Conservation (phyloP, 140 eudicot genomes). For the Senecio squalidus region DNA sequence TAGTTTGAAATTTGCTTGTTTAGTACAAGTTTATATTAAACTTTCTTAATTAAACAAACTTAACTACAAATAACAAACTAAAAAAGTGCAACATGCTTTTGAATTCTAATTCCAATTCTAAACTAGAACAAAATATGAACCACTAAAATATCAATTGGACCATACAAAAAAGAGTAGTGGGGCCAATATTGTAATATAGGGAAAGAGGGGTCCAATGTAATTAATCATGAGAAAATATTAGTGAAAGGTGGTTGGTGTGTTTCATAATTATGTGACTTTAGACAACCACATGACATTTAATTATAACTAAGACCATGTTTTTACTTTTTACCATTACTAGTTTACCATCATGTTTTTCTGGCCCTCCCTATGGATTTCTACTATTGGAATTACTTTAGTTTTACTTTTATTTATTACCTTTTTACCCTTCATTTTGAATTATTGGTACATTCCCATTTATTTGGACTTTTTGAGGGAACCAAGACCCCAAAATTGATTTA, state of each 20-base stretch:
- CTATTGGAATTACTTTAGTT: slow-evolving; percentile 13
- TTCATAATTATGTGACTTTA: slow-evolving; percentile 36
- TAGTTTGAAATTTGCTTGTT: not conserved
- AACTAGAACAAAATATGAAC: not conserved
- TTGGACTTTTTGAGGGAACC: not conserved
- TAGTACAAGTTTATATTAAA: not conserved
- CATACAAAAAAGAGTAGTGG: slow-evolving; percentile 10
- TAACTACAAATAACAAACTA: not conserved
- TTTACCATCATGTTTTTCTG: slow-evolving; percentile 26
- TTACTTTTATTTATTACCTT: slow-evolving; percentile 7
- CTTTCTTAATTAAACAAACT: not conserved
- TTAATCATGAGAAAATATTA: slow-evolving; percentile 20
- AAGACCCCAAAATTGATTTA: not conserved
- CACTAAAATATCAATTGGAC: not conserved
- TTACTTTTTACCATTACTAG: no score
- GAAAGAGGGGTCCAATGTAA: slow-evolving; percentile 17
- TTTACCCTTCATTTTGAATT: slow-evolving; percentile 15
- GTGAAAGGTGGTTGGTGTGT: slow-evolving; percentile 30
- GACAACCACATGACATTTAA: slow-evolving; percentile 38
- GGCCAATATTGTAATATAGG: not conserved
- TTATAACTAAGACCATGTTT: slow-evolving; percentile 33
- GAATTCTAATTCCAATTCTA: not conserved
- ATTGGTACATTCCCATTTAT: not conserved
- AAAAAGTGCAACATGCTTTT: not conserved
- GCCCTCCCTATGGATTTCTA: slow-evolving; percentile 7